Conservation (phyloP, 176 grass and related monocot genomes). For the Calamus simplicifolius region DNA sequence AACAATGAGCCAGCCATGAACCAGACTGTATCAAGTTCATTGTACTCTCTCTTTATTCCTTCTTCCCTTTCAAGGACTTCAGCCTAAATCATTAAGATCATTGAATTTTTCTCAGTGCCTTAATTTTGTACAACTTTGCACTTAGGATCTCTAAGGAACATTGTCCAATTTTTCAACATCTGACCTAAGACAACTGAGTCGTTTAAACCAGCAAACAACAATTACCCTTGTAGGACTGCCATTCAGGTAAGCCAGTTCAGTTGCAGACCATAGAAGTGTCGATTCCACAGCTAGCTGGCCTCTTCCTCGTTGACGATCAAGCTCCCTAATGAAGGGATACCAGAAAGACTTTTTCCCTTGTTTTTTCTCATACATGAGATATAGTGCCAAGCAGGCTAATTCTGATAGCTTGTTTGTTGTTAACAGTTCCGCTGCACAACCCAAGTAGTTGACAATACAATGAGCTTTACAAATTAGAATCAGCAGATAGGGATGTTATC, state of each 20-base stretch:
- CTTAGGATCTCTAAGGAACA: too few species aligned
- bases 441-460: conserved; percentile 13
- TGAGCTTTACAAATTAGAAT: too few species aligned
- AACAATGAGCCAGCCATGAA: conserved; percentile 99
- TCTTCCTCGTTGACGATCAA: conserved; percentile 88
- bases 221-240: conserved; percentile 80
- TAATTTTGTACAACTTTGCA: too few species aligned
- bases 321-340: conserved; percentile 91
- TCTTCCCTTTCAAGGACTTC: conserved; percentile 85
- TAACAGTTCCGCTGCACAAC: conserved; percentile 73
- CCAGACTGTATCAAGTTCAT: conserved; percentile 95
- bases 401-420: conserved; percentile 98
- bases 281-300: conserved; percentile 95
- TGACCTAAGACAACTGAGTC: too few species aligned
- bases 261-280: conserved; percentile 82
- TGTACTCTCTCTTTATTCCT: conserved; percentile 89
- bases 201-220: neutral
- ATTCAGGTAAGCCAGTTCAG: conserved; percentile 71
- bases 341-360: conserved; percentile 88
- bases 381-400: conserved; percentile 91
- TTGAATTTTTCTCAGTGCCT: neutral
- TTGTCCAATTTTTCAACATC: too few species aligned
- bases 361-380: conserved; percentile 99
- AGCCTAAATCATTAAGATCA: conserved; percentile 33
- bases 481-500: too few species aligned